Base-by-base conservation (phyloP, 768 basidiomycete species). In the Russula olivacea region DNA sequence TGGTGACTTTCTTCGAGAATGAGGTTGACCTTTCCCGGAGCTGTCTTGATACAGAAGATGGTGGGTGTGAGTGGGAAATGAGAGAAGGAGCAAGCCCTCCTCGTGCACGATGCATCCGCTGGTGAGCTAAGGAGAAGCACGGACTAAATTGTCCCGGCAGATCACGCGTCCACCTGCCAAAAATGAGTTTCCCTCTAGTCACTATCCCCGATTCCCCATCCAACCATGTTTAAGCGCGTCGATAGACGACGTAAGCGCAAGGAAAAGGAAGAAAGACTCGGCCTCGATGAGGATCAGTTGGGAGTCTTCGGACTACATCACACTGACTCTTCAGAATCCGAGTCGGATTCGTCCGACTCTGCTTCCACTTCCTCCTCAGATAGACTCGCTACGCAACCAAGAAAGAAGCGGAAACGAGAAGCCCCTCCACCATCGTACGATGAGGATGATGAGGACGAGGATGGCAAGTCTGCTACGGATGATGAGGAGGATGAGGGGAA, bases 191-290 rank as follows among this genome's bases (percentile, higher is more conserved):
- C 23, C 10, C 21, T 28, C 23, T 11, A 12, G 10, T 47, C 45
- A 47, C 32, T 15, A 40, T 15, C 14, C 28, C 2, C 28, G 2
- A 28, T 28, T n/a, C n/a, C 28, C 38, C 19, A 34, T 21, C 4
- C 9, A 11, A 34, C 36, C 53, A 91, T 91, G 89, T 90, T 89
- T 78, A 91, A 92, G 74, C 83, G 90, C 63, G 78, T 89, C 8
- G 85, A 85, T 67, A 90, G 85, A 71, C 80, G 85, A 51, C 80
- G 79, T 28, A 78, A 78, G 68, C 85, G 80, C 68, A 80, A 77
- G 63, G 78, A 85, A 68, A 77, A 85, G 66, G 87, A 87, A 64
- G 85, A 86, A 71, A 80, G 83, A 55, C 78, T 87, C 40, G 86
- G 83, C 0, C 67, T 88, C 6, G 83, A 88, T 61, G 81, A 80